A percentile compares a stretch with the other conserved stretches of the same genome.
Evolutionary conservation across 2,329 filamentous ascomycete genomes (phyloP).

Genomic region (Claviceps sp.): DNA sequence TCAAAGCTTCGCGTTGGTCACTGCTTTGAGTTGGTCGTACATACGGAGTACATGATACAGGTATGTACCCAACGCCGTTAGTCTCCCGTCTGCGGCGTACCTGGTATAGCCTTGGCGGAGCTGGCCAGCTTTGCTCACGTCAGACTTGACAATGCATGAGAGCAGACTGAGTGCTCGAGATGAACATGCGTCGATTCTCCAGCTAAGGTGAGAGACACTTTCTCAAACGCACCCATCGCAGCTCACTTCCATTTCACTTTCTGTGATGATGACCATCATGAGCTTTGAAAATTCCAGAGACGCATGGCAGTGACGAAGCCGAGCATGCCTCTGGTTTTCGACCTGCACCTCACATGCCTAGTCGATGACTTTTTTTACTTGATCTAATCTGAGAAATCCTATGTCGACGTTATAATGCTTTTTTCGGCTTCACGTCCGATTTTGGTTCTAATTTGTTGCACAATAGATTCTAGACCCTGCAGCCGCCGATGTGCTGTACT

Average conservation of each 20-base stretch:
- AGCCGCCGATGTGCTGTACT: conserved; percentile 34
- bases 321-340: conserved; percentile 35
- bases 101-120: too few species aligned
- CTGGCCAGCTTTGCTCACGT: not conserved
- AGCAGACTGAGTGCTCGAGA: too few species aligned
- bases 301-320: conserved; percentile 32
- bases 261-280: conserved; percentile 28
- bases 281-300: conserved; percentile 23
- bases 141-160: not conserved
- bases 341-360: conserved; percentile 13
- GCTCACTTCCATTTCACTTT: conserved; percentile 1
- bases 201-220: not conserved
- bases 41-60: too few species aligned
- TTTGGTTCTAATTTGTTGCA: conserved; percentile 23
- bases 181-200: too few species aligned
- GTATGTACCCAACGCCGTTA: too few species aligned
- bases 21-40: too few species aligned
- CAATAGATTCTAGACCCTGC: conserved; percentile 34
- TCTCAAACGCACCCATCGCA: not conserved
- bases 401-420: conserved; percentile 5
- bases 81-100: too few species aligned
- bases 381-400: conserved; percentile 46
- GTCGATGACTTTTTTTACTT: conserved; percentile 36
- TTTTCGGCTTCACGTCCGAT: conserved; percentile 9
- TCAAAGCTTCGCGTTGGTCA: too few species aligned